These are phyloP conservation scores for Lizanozyma gosingica DNA, from an alignment of 1,139 yeast genomes.

Conservation along the genomic window DNA sequence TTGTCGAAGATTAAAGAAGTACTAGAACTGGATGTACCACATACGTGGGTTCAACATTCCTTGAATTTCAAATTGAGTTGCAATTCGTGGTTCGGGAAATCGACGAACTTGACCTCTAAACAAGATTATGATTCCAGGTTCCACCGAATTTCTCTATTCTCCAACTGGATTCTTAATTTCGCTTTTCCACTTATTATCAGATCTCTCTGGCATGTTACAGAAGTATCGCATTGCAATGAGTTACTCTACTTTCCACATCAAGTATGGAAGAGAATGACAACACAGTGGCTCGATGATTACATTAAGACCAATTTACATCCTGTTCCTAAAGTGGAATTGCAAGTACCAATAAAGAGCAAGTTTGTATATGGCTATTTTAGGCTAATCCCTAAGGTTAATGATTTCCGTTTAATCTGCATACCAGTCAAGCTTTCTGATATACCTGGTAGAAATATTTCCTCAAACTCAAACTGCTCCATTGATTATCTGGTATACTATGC, in stretches of 20 bases:
- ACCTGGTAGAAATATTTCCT: constrained; percentile 2
- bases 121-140: constrained; percentile 28
- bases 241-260: constrained; percentile 49
- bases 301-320: constrained; percentile 19
- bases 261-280: constrained; percentile 44
- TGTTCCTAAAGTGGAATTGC: constrained; percentile 2
- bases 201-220: constrained; percentile 62
- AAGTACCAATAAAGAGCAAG: constrained; percentile 6
- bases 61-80: constrained; percentile 26
- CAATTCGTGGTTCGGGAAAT: constrained; percentile 40
- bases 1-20: constrained; percentile 26
- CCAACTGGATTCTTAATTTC: constrained; percentile 49
- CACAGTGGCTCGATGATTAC: constrained; percentile 33
- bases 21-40: constrained; percentile 29
- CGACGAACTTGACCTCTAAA: constrained; percentile 17
- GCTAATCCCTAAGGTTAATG: constrained; percentile 47
- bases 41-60: constrained; percentile 16
- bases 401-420: constrained; percentile 51
- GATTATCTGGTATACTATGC: constrained; percentile 18
- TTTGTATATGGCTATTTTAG: constrained; percentile 20
- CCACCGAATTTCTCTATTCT: constrained; percentile 27
- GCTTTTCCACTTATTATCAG: constrained; percentile 42
- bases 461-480: constrained; percentile 1
- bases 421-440: constrained; percentile 29
- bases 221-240: constrained; percentile 31